These are phyloP conservation scores for Cytospora piceicola DNA, from an alignment of 2,329 filamentous ascomycete genomes.

Conservation along the genomic window DNA sequence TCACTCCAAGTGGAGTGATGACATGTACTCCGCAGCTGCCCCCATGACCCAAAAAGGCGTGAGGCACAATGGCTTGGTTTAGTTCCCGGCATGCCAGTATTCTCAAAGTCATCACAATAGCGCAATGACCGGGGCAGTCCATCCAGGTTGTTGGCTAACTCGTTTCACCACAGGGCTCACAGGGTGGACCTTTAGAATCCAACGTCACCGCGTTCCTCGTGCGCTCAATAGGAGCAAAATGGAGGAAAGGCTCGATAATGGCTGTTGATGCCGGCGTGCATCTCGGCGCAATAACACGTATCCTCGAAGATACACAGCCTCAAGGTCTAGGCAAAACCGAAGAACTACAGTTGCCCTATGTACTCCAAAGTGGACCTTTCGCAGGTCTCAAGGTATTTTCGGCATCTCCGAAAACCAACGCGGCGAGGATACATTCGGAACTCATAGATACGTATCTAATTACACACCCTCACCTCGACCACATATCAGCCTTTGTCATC, in stretches of 20 bases:
- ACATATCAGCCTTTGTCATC: slow-evolving; percentile 87
- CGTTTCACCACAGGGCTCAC: slow-evolving; percentile 67
- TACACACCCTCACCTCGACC: slow-evolving; percentile 96
- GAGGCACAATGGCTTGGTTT: neutral
- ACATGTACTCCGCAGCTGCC: neutral
- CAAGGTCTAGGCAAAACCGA: slow-evolving; percentile 40
- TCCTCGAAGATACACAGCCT: slow-evolving; percentile 65
- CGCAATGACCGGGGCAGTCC: slow-evolving; percentile 20
- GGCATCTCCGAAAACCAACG: slow-evolving; percentile 73
- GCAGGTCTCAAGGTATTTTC: slow-evolving; percentile 73
- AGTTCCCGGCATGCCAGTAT: slow-evolving; percentile 7
- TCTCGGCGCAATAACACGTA: slow-evolving; percentile 79
- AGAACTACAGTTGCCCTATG: slow-evolving; percentile 53
- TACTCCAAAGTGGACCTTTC: slow-evolving; percentile 73
- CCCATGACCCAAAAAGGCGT: neutral
- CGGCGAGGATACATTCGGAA: slow-evolving; percentile 75
- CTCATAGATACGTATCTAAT: slow-evolving; percentile 89
- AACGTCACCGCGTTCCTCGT: slow-evolving; percentile 90
- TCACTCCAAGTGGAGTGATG: slow-evolving; percentile 19
- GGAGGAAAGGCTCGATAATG: slow-evolving; percentile 80
- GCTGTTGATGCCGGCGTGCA: slow-evolving; percentile 95
- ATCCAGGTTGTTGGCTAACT: slow-evolving; percentile 36
- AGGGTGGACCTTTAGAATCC: slow-evolving; percentile 87
- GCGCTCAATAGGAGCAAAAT: slow-evolving; percentile 76
- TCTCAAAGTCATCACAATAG: slow-evolving; percentile 8